Conservation (phyloP, 805 yeast genomes). For the Candida chauliodis region DNA sequence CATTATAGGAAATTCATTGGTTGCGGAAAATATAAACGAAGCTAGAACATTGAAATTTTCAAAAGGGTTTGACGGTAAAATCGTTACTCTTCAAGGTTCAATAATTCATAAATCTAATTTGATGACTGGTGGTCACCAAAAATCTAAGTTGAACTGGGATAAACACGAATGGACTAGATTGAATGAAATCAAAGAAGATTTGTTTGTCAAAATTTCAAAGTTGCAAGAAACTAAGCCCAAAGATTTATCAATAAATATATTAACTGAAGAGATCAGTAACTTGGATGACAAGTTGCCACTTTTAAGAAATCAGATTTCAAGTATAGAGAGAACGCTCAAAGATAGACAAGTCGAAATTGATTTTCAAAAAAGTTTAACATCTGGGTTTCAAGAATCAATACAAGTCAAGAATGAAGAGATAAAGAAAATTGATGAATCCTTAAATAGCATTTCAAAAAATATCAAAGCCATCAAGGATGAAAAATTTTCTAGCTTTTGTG, state of each 20-base stretch:
- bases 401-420: conserved; percentile 15
- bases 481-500: conserved; percentile 55
- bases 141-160: conserved; percentile 56
- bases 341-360: conserved; percentile 49
- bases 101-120: conserved; percentile 80
- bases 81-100: conserved; percentile 82
- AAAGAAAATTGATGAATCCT: conserved; percentile 16
- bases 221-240: conserved; percentile 48
- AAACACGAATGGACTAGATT: conserved; percentile 61
- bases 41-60: conserved; percentile 78
- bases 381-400: conserved; percentile 19
- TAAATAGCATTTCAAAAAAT: conserved; percentile 18
- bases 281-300: conserved; percentile 39
- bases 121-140: conserved; percentile 84
- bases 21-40: conserved; percentile 65
- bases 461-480: conserved; percentile 34
- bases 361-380: conserved; percentile 35
- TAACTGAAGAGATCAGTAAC: conserved; percentile 46
- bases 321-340: conserved; percentile 40
- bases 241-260: conserved; percentile 51
- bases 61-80: conserved; percentile 44
- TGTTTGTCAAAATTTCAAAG: conserved; percentile 49
- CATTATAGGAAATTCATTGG: conserved; percentile 73
- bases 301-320: conserved; percentile 43
- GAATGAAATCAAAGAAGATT: conserved; percentile 46